Base-by-base conservation (phyloP, 1,284 basidiomycete genomes). In the Ganoderma lingzhi region DNA sequence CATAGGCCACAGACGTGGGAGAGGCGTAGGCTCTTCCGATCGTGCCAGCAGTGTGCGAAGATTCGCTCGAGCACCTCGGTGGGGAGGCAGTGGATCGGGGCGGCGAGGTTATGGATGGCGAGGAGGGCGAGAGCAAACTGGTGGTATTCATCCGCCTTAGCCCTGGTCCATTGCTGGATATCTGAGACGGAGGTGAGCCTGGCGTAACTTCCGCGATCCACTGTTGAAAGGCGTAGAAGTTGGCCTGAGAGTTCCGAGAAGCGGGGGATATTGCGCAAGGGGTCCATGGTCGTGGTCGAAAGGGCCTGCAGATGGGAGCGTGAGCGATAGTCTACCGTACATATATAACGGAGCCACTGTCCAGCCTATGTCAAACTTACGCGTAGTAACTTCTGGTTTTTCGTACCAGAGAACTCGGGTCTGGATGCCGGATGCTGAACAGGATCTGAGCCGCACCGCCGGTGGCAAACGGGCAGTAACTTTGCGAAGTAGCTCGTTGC, bases 141-240 rank as follows among this genome's bases (percentile, higher is more conserved):
- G 35, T 48, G 62, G n/a, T 63, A 63, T 37, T 51, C 48, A 14
- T 63, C 48, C n/a, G 45, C 62, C 19, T 39, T 48, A 12, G 62
- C 62, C 17, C 0, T 15, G 30, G 62, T 28, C 45, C 62, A 53
- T 12, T 17, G 1, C 14, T 51, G 62, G 37, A 63, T 32, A n/a
- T 30, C 48, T n/a, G 45, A 9, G 17, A n/a, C n/a, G 23, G 39
- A 41, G 10, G 59, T 12, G 10, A 42, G 59, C 59, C 12, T 12
- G 23, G 39, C n/a, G 59, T 42, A n/a, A 37, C 23, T 6, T 3
- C n/a, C 19, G 3, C 39, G 59, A 60, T 60, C 59, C 10, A 30
- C 15, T 14, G 28, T 32, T 32, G 53, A 32, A 55, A 55, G 53
- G 28, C 30, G 53, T 17, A 23, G 48, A 10, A 51, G 48, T 2